Base-by-base conservation (phyloP, 225 moss, liverwort and hornwort genomes). In the Straminergon stramineum region DNA sequence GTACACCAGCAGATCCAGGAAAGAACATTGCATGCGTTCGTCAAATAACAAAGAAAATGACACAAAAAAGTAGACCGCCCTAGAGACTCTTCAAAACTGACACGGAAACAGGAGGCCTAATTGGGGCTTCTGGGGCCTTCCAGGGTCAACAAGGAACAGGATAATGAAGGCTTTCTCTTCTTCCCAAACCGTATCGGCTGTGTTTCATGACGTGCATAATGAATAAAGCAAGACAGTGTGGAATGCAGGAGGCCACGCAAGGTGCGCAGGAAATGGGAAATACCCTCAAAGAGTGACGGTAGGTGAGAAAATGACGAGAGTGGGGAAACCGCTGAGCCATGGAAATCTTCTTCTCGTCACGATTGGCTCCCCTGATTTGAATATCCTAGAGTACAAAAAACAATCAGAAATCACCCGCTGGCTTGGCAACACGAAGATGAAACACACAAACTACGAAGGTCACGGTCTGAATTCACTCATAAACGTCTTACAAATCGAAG, bases 321-420 rank as follows among this genome's bases (percentile, higher is more conserved):
- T 94, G 88, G 31, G 92, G 93, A 86, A 74, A 92, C 24, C 93
- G 89, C 88, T 89, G 92, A 52, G 92, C 93, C 93, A 94, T 92
- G 51, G 82, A 85, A 45, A 90, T 94, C 86, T 94, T 92, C 90
- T 94, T 94, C 91, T 94, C 93, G 48, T 94, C 93, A 76, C 93
- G 92, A 90, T 90, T 94, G 24, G 92, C 93, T 88, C 97, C 97
- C 93, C 97, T 89, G 23, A 97, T 95, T 92, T 97, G 97, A 90
- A 97, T 97, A 76, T 97, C 97, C 90, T 91, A 87, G 2, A 83
- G 48, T 23, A 67, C 61, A 78, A 5, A 74, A 85, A 84, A 90
- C 14, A 37, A 81, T 62, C 58, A 90, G 48, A 79, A 32, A 30
- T 45, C 24, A 43, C 30, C 6, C 28, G 76, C 43, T 37, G 30